Percentiles rank a stretch among this genome's conserved stretches.
These are phyloP conservation scores for Hypoxylon sp. DNA, from an alignment of 2,329 filamentous ascomycete species.

Conservation along the genomic window DNA sequence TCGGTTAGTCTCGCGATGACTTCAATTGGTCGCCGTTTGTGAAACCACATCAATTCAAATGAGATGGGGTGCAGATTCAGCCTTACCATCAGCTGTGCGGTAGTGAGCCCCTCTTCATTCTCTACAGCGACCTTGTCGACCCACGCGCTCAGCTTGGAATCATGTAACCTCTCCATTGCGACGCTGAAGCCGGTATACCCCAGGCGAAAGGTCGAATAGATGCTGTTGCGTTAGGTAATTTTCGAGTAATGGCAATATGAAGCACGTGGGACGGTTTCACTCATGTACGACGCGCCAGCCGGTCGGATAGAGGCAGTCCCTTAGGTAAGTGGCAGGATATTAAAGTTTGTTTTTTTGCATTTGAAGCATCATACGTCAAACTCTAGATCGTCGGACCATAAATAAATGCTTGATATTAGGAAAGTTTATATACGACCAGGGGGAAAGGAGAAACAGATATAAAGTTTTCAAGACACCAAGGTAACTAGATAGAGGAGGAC, in stretches of 20 bases:
- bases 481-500: constrained; percentile 12
- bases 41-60: neutral
- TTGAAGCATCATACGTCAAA: constrained; percentile 31
- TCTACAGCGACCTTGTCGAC: constrained; percentile 78
- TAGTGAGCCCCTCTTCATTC: constrained; percentile 81
- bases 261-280: constrained; percentile 17
- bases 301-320: constrained; percentile 10
- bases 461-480: constrained; percentile 1
- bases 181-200: constrained; percentile 11
- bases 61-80: constrained; percentile 21
- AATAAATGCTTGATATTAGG: constrained; percentile 4
- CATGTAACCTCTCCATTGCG: constrained; percentile 55
- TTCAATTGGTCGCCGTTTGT: constrained; percentile 9
- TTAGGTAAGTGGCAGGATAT: constrained; percentile 13
- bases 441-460: constrained; percentile 17
- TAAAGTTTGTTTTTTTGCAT: constrained; percentile 24
- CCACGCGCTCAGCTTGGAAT: constrained; percentile 60
- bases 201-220: constrained; percentile 5
- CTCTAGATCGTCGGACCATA: constrained; percentile 31
- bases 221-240: constrained; percentile 34
- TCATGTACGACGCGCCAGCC: constrained; percentile 32
- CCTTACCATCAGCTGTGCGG: constrained; percentile 81
- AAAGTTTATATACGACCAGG: constrained; percentile 5
- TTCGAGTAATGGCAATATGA: constrained; percentile 37
- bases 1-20: constrained; percentile 33